Base-by-base conservation (phyloP, 2,329 filamentous ascomycete genomes). In the Triangularia verruculosa region DNA sequence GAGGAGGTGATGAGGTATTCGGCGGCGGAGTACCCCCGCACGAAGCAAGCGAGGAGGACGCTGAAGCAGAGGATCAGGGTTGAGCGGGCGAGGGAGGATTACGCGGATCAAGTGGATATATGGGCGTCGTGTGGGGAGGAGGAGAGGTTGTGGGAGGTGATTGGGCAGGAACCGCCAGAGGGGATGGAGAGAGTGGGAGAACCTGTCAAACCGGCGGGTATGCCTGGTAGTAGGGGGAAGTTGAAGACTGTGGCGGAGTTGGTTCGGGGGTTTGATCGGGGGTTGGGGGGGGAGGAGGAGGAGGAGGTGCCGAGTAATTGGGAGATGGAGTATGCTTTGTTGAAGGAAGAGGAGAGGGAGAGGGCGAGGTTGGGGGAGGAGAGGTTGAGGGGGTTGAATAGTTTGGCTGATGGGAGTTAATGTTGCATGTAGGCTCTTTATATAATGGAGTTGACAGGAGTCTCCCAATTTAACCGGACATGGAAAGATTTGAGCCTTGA, bases 1-100 rank as follows among this genome's bases (percentile, higher is more conserved):
- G 72, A 77, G 22, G 82, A 84, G 66, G 68, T 82, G 1, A 65
- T 83, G 1, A 64, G 72, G 12, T 77, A 77, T 70, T 78, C 80
- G 0, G 77, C 76, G 1, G 71, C 77, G 4, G 76, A 77, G 58
- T 74, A 79, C 56, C 77, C 77, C 47, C 71, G 77, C 17, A 76
- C 75, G n/a, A 74, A 72, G n/a, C 76, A 73, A 39, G 70, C 65
- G 8, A 66, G 68, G 3, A 59, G 74, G 30, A 73, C 74, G 2
- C 69, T 83, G 11, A 69, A 71, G 51, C 71, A 71, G 17, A 76
- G 78, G 30, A 77, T 84, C 63, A 71, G 71, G 15, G 69, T 72
- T 0, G 81, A 83, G 65, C 72, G 76, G 43, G 70, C 71, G 11
- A 78, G 80, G 52, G 82, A 84, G 65, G 73, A 70, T 12, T 74